Percentiles rank a stretch among this genome's conserved stretches.
Conservation (phyloP, 495 filamentous ascomycete species). For the Daldinia bambusicola region DNA sequence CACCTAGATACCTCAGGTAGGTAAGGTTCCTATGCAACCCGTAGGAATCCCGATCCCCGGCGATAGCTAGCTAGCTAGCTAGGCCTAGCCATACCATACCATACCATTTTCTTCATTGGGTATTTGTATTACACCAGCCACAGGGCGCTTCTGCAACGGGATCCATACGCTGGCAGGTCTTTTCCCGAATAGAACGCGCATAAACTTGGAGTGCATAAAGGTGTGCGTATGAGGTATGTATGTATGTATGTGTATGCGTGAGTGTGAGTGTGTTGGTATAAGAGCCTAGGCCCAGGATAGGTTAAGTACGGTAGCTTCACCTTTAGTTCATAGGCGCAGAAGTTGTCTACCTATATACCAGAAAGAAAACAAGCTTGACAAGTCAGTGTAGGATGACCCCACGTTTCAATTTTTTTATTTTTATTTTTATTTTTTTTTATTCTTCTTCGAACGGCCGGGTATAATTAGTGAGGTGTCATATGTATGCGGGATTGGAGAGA, state of each 20-base stretch:
- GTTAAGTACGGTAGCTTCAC: background rate
- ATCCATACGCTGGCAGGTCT: conserved; percentile 2
- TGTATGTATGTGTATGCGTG: background rate
- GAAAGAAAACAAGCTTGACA: background rate
- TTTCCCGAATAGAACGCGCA: background rate
- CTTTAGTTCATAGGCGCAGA: background rate
- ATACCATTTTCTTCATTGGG: background rate
- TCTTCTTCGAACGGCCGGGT: background rate
- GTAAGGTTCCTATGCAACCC: too few species aligned
- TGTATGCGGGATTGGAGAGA: conserved; percentile 4
- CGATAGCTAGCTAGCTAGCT: too few species aligned
- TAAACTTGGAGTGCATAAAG: conserved; percentile 4
- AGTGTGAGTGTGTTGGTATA: too few species aligned
- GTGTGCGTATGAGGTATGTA: background rate
- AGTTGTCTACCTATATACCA: background rate
- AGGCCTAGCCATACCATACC: too few species aligned
- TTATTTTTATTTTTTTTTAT: background rate
- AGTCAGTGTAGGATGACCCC: conserved; percentile 19
- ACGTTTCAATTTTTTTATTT: conserved; percentile 18
- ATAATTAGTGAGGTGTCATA: conserved; percentile 13
- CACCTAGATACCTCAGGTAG: too few species aligned
- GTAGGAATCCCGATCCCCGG: conserved; percentile 16
- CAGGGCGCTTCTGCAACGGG: background rate
- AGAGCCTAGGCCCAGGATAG: background rate
- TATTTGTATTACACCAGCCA: background rate